Conservation (phyloP, 2,329 filamentous ascomycete species). For the Bipolaris bicolor region DNA sequence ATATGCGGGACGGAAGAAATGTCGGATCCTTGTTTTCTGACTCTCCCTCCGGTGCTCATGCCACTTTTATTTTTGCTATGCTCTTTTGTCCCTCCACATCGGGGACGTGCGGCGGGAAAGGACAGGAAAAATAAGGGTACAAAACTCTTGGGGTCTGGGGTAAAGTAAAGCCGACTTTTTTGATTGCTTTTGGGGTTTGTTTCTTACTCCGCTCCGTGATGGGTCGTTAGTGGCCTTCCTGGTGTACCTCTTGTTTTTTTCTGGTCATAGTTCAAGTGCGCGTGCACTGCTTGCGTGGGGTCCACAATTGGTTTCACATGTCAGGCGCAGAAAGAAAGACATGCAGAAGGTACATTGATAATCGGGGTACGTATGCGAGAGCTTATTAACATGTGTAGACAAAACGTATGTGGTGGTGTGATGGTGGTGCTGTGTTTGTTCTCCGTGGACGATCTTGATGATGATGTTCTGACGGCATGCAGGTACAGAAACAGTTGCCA, state of each 20-base stretch:
- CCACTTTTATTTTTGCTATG: too few species aligned
- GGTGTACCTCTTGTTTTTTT: neutral
- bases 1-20: too few species aligned
- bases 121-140: too few species aligned
- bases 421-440: neutral
- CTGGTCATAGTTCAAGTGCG: neutral
- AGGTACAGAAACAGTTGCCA: constrained; percentile 1
- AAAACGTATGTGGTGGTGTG: neutral
- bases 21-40: too few species aligned
- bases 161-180: too few species aligned
- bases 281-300: neutral
- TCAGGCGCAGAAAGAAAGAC: neutral
- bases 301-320: constrained; percentile 5
- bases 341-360: too few species aligned
- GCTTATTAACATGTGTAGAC: neutral
- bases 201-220: too few species aligned
- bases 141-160: too few species aligned
- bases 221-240: neutral
- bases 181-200: too few species aligned
- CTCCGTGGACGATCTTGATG: neutral
- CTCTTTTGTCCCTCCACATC: too few species aligned
- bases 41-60: too few species aligned
- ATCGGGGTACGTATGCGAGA: neutral
- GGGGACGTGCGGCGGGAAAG: too few species aligned
- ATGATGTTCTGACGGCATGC: constrained; percentile 11